Base-by-base conservation (phyloP, 1,284 basidiomycete species). In the Retiboletus flavoniger region DNA sequence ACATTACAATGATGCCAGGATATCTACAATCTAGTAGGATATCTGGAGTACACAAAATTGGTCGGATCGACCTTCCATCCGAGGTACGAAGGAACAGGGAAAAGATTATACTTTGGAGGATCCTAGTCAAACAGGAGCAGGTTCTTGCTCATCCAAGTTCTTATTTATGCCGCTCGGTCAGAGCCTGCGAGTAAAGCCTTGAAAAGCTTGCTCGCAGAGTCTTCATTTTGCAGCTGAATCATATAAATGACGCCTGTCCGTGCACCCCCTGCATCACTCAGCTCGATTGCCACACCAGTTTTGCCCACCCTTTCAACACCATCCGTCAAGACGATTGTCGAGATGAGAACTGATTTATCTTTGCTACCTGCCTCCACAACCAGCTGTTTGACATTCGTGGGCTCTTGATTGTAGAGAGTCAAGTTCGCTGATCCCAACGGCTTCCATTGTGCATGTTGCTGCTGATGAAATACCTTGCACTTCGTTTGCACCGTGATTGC, bases 201-300 rank as follows among this genome's bases (percentile, higher is more conserved):
- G 69, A 94, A 98, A 51, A 99, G 72, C 2, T 89, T 92, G 16
- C 79, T 81, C 8, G 96, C 94, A 13, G 87, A 86, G 52, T 82
- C 83, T 72, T 99, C 97, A 70, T 91, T 96, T 61, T 91, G 81
- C 41, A 95, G 74, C 73, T 97, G 94, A 51, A 99, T 85, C 96
- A 99, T 98, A 70, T 99, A 98, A 53, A 99, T 80, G 67, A 98
- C 88, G 11, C 97, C 97, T n/a, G 95, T 97, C 54, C 95, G 83
- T 51, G 83, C 73, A 7, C 96, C 96, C 49, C 84, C 79, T 54
- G 69, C 59, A 72, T 97, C 93, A 66, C 93, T 96, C 54, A 99
- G 75, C 74, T 99, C 96, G 55, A 99, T 89, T 34, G 97, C 97
- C 29, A 99, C 88, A 21, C 97, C 97, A 6, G 95, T 98, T 75